Conservation (phyloP, 495 filamentous ascomycete genomes). For the Entonaema liquescens region DNA sequence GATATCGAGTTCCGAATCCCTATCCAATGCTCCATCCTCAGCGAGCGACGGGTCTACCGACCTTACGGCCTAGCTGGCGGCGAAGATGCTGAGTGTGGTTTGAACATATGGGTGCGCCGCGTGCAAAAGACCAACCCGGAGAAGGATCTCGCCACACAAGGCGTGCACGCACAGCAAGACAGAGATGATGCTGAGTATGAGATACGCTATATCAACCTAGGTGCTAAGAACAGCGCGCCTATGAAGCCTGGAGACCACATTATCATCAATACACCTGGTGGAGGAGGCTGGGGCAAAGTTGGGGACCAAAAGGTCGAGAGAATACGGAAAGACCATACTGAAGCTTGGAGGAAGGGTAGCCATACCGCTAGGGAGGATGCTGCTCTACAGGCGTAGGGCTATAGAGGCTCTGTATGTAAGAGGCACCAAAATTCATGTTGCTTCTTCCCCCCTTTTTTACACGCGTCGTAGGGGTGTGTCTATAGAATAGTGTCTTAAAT, state of each 20-base stretch:
- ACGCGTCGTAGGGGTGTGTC: slow-evolving; percentile 2
- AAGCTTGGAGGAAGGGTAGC: slow-evolving; percentile 68
- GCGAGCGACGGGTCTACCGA: slow-evolving; percentile 83
- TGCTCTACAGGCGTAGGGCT: slow-evolving; percentile 57
- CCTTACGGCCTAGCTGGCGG: slow-evolving; percentile 94
- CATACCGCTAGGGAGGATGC: slow-evolving; percentile 63
- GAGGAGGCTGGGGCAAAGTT: slow-evolving; percentile 74
- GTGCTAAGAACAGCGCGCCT: slow-evolving; percentile 90
- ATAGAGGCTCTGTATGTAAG: neutral
- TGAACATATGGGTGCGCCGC: slow-evolving; percentile 87
- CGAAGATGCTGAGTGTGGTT: slow-evolving; percentile 76
- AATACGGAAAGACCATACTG: slow-evolving; percentile 61
- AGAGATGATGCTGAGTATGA: slow-evolving; percentile 59
- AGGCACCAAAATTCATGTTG: neutral
- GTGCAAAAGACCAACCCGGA: slow-evolving; percentile 61
- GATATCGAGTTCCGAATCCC: slow-evolving; percentile 95
- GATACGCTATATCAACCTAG: slow-evolving; percentile 80
- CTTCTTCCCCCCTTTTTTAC: slow-evolving; percentile 3
- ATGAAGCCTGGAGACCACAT: slow-evolving; percentile 90
- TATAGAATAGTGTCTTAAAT: slow-evolving; percentile 2
- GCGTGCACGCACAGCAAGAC: slow-evolving; percentile 43
- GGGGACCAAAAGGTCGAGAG: slow-evolving; percentile 60
- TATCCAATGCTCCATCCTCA: slow-evolving; percentile 87
- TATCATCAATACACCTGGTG: slow-evolving; percentile 73
- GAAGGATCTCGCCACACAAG: slow-evolving; percentile 49